phyloP scores from a whole-genome alignment of 2,329 filamentous ascomycete genomes.

The Sarocladium brachiariae region DNA sequence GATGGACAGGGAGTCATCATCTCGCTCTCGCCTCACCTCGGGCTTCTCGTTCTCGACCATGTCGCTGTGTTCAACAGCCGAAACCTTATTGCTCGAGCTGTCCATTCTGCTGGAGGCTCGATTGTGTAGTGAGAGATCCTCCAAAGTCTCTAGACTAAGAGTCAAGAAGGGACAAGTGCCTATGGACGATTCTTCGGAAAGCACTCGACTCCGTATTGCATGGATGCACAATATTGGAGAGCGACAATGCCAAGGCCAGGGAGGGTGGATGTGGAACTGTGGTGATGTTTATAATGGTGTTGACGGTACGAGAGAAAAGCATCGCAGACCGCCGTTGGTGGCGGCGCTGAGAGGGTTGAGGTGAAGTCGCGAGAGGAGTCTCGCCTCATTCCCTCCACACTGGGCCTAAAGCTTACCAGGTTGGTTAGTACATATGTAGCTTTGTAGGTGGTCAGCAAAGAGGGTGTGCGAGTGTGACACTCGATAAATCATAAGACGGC shows the following conservation, averaged over 20 bases:
- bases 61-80: slow-evolving; percentile 14
- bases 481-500: too few species aligned
- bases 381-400: not conserved
- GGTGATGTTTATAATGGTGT: not conserved
- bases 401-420: too few species aligned
- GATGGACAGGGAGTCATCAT: slow-evolving; percentile 24
- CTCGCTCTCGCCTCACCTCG: slow-evolving; percentile 11
- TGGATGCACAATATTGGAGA: too few species aligned
- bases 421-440: too few species aligned
- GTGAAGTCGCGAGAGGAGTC: not conserved
- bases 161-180: too few species aligned
- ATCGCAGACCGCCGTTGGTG: not conserved
- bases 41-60: slow-evolving; percentile 15
- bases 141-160: too few species aligned
- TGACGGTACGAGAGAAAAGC: not conserved
- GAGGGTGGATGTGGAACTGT: not conserved
- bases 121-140: too few species aligned
- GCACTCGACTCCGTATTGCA: too few species aligned
- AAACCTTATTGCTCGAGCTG: slow-evolving; percentile 13
- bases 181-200: too few species aligned
- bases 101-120: slow-evolving; percentile 15
- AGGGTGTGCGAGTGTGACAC: slow-evolving; percentile 2
- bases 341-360: not conserved
- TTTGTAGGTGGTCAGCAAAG: not conserved
- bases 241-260: not conserved